Percentiles rank a stretch among this genome's conserved stretches.
Evolutionary conservation across 371 early-diverging fungal genomes (phyloP).

Genomic region (Parasitella parasitica): DNA sequence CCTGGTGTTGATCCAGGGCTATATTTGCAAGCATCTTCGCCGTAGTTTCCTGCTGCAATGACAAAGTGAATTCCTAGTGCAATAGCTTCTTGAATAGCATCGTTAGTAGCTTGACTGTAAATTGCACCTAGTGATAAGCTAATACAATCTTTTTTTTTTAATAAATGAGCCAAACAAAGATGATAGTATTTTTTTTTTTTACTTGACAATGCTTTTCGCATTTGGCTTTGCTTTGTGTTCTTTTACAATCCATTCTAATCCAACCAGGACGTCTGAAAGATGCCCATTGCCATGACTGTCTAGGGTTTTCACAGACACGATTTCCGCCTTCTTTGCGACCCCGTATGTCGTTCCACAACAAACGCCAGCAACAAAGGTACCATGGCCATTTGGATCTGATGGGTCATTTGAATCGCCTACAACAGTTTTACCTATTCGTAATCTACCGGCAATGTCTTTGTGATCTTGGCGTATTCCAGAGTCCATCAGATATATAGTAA

Average conservation of each 20-base stretch:
- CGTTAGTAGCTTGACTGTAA: constrained; percentile 58
- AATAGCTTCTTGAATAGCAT: constrained; percentile 54
- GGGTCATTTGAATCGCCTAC: constrained; percentile 26
- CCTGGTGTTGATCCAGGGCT: constrained; percentile 82
- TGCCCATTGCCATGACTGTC: constrained; percentile 50
- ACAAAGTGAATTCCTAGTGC: constrained; percentile 55
- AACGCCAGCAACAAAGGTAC: constrained; percentile 68
- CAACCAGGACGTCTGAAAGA: constrained; percentile 61
- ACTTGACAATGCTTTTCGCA: constrained; percentile 43
- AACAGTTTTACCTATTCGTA: constrained; percentile 32
- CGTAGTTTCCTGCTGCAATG: constrained; percentile 64
- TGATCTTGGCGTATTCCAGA: constrained; percentile 36
- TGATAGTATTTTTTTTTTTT: constrained; percentile 3
- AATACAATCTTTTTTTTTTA: background rate
- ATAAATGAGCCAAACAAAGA: background rate
- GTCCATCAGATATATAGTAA: constrained; percentile 42
- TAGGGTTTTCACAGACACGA: constrained; percentile 67
- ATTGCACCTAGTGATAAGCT: constrained; percentile 60
- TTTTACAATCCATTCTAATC: constrained; percentile 61
- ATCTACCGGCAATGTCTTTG: constrained; percentile 37
- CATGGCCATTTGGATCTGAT: constrained; percentile 39
- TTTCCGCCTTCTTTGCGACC: constrained; percentile 57
- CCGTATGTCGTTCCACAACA: constrained; percentile 61
- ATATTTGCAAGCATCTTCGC: constrained; percentile 78
- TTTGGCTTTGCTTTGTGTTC: constrained; percentile 28